A percentile compares a stretch with the other conserved stretches of the same genome.
Evolutionary conservation across 1,284 basidiomycete species (phyloP).

Genomic region (Puccinia sorghi): DNA sequence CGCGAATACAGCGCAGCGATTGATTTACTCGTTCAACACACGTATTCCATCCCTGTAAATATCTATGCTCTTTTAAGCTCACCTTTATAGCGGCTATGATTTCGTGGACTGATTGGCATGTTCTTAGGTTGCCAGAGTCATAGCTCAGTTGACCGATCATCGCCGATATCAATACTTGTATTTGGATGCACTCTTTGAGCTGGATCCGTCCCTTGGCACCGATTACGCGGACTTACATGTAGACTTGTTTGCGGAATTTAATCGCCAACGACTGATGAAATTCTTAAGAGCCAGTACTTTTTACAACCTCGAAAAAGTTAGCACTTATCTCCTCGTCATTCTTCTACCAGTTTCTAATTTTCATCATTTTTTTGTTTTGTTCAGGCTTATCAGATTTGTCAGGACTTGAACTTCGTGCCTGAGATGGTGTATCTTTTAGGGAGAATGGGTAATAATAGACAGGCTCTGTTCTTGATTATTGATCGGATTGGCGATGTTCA

Average conservation of each 20-base stretch:
- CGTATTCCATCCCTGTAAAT: constrained; percentile 88
- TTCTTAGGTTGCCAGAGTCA: constrained; percentile 75
- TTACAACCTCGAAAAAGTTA: constrained; percentile 82
- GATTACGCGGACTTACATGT: constrained; percentile 86
- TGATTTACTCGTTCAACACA: constrained; percentile 84
- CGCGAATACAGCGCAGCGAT: constrained; percentile 68
- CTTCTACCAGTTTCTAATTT: not conserved
- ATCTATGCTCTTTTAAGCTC: not conserved
- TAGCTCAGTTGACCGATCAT: constrained; percentile 76
- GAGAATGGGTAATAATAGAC: constrained; percentile 94
- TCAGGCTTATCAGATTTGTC: constrained; percentile 84
- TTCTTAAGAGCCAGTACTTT: constrained; percentile 88
- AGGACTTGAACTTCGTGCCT: constrained; percentile 78
- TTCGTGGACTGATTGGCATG: not conserved
- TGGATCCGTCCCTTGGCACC: constrained; percentile 76
- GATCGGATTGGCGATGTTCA: constrained; percentile 90
- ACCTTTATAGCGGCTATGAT: not conserved
- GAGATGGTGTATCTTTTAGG: constrained; percentile 99
- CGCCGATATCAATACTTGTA: constrained; percentile 88
- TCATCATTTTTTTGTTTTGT: not conserved
- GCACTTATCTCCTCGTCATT: constrained; percentile 49
- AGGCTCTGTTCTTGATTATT: constrained; percentile 90
- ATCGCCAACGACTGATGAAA: constrained; percentile 75
- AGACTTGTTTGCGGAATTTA: constrained; percentile 86
- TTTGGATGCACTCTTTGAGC: constrained; percentile 83